Evolutionary conservation across 768 basidiomycete species (phyloP), one percentile per base, ranked within the genome.

Genomic region (Serendipita indica): DNA sequence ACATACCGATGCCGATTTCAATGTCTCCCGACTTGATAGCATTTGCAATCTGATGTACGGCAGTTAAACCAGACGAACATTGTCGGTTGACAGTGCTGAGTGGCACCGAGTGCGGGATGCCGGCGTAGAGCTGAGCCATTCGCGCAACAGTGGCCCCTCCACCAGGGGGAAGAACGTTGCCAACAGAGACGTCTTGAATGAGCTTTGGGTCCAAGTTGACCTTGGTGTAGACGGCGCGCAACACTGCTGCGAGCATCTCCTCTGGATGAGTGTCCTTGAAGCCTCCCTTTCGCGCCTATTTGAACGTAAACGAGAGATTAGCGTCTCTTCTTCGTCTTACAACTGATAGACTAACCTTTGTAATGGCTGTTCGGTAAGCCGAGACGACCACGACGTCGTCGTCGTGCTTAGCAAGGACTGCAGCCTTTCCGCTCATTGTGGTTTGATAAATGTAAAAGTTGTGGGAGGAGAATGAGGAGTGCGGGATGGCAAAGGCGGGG

Each of bases 261-360:
- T 91, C 89, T 3, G 88, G 85, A 57, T 80, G 77, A 33, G 88
- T 91, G 71, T 93, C 88, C 71, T 90, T 90, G 78, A 91, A 92
- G 13, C 84, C 87, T 58, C 91, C 91, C 67, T 90, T 92, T 67
- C 76, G 82, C 25, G 79, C 80, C 86, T 89, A 63, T 18, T 63
- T 49, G 28, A 34, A 27, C 3, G 35, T 35, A 54, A 27, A 18
- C 20, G 30, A 13, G 22, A 10, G 49, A 16, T 54, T 30, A 54
- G 49, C 30, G 30, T 43, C n/a, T 27, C 7, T 7, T 18, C n/a
- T 7, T 27, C 5, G 10, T 49, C 49, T 39, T 37, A 30, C 0
- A 33, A 22, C 7, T 64, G 54, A 28, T 30, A 32, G 61, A 33
- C 30, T n/a, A 33, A 88, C 90, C 78, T 92, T 94, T 30, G 93